Evolutionary conservation across 257 asterid species (phyloP).

Genomic region (Capsicum pubescens): DNA sequence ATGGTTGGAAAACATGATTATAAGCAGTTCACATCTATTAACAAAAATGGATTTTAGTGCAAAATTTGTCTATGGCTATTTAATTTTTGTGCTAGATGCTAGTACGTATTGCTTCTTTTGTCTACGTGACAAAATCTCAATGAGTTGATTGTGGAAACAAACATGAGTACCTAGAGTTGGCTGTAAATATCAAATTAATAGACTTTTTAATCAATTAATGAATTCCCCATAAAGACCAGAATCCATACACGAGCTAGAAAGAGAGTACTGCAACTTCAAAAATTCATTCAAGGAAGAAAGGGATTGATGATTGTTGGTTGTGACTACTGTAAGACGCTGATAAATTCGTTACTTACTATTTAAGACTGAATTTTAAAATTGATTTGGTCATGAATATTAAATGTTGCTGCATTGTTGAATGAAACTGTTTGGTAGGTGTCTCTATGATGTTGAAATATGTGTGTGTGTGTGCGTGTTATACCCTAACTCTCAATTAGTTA

Average conservation of each 20-base stretch:
- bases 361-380: background rate
- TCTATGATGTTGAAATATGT: background rate
- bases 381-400: background rate
- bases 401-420: background rate
- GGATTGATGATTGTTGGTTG: background rate
- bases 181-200: background rate
- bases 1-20: background rate
- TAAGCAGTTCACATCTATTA: background rate
- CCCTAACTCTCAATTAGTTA: too few relatives aligned
- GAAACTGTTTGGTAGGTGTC: background rate
- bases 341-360: background rate
- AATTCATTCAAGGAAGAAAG: background rate
- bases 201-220: background rate
- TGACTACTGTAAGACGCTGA: background rate
- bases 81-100: background rate
- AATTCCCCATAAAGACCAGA: background rate
- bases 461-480: background rate
- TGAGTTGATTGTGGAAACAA: background rate
- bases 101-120: background rate
- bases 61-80: background rate
- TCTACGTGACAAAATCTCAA: background rate
- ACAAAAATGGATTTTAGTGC: background rate
- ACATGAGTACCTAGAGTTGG: background rate
- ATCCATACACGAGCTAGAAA: background rate
- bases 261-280: background rate